Base-by-base conservation (phyloP, 306 rosid genomes). In the Prunus mume region DNA sequence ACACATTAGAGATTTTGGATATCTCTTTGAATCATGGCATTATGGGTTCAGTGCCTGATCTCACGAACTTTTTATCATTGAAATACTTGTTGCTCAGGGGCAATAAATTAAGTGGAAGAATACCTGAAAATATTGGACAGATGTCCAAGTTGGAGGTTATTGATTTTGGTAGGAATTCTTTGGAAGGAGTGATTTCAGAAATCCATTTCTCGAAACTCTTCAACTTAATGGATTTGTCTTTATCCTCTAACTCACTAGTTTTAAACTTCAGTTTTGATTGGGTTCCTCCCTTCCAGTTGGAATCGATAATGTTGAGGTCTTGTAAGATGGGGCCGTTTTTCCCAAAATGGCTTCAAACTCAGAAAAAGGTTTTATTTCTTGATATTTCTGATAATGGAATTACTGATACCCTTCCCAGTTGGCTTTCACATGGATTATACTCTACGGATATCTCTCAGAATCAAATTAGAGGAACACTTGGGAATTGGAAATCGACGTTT, bases 221-320 rank as follows among this genome's bases (percentile, higher is more conserved):
- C 1, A 9, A 3, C 0, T 56, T 56, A 22, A 1, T 0, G 6
- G 0, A 3, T 56, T 56, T 56, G 62, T 0, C 0, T 56, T 56
- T 56, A 20, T 6, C 28, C 13, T 20, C 11, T 2, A 55, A 55
- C 27, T 56, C 62, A 0, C 62, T 20, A 3, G 28, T 56, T 20
- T 19, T 56, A 7, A 8, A 56, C 10, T 6, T 56, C 12, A 0
- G 0, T 18, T 52, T 18, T 56, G 25, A 56, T 7, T 56, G 62
- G 13, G 25, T 56, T 56, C 62, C 62, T 56, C 62, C 27, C 20
- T 56, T 56, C 2, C 27, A 56, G 2, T n/a, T 56, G 27, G 0
- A 2, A 0, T 0, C 1, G 2, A 56, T 56, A 56, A 0, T 0
- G 0, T 56, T 56, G 27, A 9, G 0, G 12, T n/a, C 62, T 54